A percentile compares a stretch with the other conserved stretches of the same genome.
Conservation (phyloP, 345 rosid species). For the Cardamine occulta region DNA sequence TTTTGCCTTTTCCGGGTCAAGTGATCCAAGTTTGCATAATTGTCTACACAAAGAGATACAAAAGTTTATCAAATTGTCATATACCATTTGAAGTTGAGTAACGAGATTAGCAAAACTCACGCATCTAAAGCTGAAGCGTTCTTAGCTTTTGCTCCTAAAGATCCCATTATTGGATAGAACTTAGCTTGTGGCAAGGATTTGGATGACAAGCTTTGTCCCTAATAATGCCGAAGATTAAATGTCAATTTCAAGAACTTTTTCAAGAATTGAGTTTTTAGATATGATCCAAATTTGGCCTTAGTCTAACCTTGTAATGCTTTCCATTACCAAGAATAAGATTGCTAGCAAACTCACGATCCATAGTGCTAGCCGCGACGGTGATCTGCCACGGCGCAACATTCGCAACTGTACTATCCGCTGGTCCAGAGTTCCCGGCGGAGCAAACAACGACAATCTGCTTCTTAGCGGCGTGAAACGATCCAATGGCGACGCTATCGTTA, state of each 20-base stretch:
- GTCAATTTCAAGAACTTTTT: background rate
- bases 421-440: slow-evolving; percentile 89
- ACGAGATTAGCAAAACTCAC: slow-evolving; percentile 51
- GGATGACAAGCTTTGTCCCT: slow-evolving; percentile 83
- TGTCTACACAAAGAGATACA: slow-evolving; percentile 46
- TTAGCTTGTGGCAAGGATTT: slow-evolving; percentile 49
- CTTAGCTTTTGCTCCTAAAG: slow-evolving; percentile 56
- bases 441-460: slow-evolving; percentile 64
- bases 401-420: slow-evolving; percentile 59
- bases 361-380: slow-evolving; percentile 90
- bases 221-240: background rate
- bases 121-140: slow-evolving; percentile 57
- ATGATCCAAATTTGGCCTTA: background rate
- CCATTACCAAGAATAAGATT: slow-evolving; percentile 63
- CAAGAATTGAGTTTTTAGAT: background rate
- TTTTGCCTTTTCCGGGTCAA: slow-evolving; percentile 63
- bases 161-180: slow-evolving; percentile 61
- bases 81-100: background rate
- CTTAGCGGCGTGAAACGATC: slow-evolving; percentile 76
- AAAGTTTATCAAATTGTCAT: background rate
- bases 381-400: slow-evolving; percentile 89
- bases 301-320: slow-evolving; percentile 59
- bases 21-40: slow-evolving; percentile 58
- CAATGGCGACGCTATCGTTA: slow-evolving; percentile 69
- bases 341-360: slow-evolving; percentile 81